Evolutionary conservation across 1,139 yeast genomes (phyloP), one percentile per base, ranked within the genome.

Genomic region (Saccharomyces pastorianus): DNA sequence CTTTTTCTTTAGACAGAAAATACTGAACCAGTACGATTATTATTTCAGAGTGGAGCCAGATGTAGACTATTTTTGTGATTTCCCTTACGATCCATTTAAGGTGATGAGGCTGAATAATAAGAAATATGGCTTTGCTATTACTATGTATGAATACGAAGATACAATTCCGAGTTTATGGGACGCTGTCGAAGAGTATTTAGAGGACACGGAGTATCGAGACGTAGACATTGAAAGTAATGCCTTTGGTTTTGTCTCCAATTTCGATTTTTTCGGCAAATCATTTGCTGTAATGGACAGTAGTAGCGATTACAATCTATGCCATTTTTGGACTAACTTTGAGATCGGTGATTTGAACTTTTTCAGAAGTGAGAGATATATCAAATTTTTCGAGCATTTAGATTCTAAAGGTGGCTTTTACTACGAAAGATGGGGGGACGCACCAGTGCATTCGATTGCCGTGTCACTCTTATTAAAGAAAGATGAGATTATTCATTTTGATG

Each of bases 351-450:
- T 91, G 59, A 80, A 87, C 62, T 88, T 90, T 69, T 90, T 85
- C 73, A 75, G 96, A 58, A 78, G 90, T 51, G 79, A 85, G 52
- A 81, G 76, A 20, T 90, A 90, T 69, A 70, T 78, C 34, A 77
- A 76, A 14, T 90, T 73, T 68, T 90, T 90, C 66, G 76, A 87
- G 23, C 78, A 76, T 67, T 73, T 90, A 54, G 95, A 88, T 65
- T 59, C 74, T 49, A 71, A 83, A 0, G 96, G 96, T 1, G 97
- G 96, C 0, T 90, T 90, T 64, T 87, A 86, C 68, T 88, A 89
- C 66, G 95, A 86, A 70, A 75, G 99, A 60, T 93, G 98, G 99
- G 99, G 99, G 3, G 99, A 93, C 72, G 98, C 98, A 0, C 98
- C 99, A 0, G 95, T 93, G 6, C 98, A 93, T 69, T 78, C 96